Evolutionary conservation across 768 basidiomycete genomes (phyloP), one percentile per base, ranked within the genome.

Genomic region (Collybia nuda): DNA sequence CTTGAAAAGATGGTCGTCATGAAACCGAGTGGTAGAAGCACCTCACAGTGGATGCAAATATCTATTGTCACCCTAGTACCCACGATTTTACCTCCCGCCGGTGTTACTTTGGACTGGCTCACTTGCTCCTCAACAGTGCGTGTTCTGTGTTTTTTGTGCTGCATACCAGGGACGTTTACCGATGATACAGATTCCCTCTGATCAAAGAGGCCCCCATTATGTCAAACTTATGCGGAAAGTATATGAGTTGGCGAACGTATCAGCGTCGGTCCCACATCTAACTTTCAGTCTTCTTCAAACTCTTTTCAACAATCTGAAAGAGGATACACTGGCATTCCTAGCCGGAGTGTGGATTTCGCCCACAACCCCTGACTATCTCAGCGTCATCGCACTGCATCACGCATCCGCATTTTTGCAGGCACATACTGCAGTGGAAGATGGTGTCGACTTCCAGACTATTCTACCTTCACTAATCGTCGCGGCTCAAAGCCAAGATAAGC

Each of bases 321-420:
- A 86, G 24, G 86, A 86, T 47, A 76, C 88, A 0, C 70, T 98
- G 11, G 75, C 84, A 0, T 96, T 99, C 73, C 79, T 99, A 9
- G 81, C 87, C 0, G 86, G 89, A 0, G 61, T 88, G 21, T 91
- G 88, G 79, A 72, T 72, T 2, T 58, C 62, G 0, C 54, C 62
- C 8, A 46, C 60, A 12, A 54, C 61, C 8, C 60, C 67, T 18
- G 58, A 63, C 14, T 56, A 68, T 42, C 75, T 74, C 52, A 76
- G 68, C 50, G 67, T 77, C 2, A 74, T 83, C 1, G 85, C 93
- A 0, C 71, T 98, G 7, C 70, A 78, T 4, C 93, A 98, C 62
- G 84, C 85, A 17, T 73, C 79, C 2, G 90, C 93, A 0, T 95
- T 95, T 67, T 65, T 98, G 11, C 77, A 84, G 41, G 91, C 94